These are phyloP conservation scores for Phytopythium litorale DNA, from an alignment of 352 stramenopile species.

Conservation along the genomic window DNA sequence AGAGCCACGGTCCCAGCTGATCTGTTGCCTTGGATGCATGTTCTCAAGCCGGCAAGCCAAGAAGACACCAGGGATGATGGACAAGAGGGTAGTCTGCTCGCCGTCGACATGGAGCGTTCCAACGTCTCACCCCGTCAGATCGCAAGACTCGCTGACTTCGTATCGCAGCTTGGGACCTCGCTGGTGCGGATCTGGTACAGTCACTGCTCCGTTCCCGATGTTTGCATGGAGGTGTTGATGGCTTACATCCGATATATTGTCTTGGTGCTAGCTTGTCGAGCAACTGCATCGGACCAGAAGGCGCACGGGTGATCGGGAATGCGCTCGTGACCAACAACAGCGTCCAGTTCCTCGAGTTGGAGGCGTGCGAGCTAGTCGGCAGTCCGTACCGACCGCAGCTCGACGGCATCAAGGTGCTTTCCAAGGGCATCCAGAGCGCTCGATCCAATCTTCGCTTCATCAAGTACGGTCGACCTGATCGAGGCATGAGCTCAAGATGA, in stretches of 20 bases:
- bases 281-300: slow-evolving; percentile 40
- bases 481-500: not conserved
- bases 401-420: slow-evolving; percentile 41
- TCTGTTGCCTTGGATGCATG: not conserved
- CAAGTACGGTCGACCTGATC: slow-evolving; percentile 20
- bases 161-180: slow-evolving; percentile 23
- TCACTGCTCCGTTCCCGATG: slow-evolving; percentile 10
- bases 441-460: slow-evolving; percentile 46
- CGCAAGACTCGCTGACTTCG: slow-evolving; percentile 18
- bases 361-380: slow-evolving; percentile 43
- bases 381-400: slow-evolving; percentile 48
- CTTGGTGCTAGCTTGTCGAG: slow-evolving; percentile 24
- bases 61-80: not conserved
- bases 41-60: not conserved
- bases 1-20: not conserved
- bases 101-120: slow-evolving; percentile 18
- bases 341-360: slow-evolving; percentile 53
- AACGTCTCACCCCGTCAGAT: slow-evolving; percentile 15
- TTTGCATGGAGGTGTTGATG: not conserved
- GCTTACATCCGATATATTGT: slow-evolving; percentile 3
- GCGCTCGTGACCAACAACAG: slow-evolving; percentile 64
- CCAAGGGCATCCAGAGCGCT: slow-evolving; percentile 53
- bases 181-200: slow-evolving; percentile 24
- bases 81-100: not conserved
- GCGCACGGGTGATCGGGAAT: slow-evolving; percentile 33